Base-by-base conservation (phyloP, 2,329 filamentous ascomycete species). In the Endothia cerciana region DNA sequence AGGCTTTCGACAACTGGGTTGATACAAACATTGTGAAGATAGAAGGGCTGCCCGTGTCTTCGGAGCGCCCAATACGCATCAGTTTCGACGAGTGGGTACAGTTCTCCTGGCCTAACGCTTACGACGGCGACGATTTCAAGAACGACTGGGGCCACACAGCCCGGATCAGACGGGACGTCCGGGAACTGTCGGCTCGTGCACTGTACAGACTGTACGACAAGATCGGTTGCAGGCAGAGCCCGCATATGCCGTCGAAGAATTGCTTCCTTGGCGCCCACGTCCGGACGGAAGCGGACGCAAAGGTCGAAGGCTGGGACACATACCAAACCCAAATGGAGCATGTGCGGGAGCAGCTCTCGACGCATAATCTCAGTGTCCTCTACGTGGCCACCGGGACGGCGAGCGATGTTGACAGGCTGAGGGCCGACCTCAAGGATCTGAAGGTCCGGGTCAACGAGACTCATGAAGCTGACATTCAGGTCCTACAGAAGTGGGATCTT, bases 321-420 rank as follows among this genome's bases (percentile, higher is more conserved):
- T 68, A 55, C 60, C 63, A 47, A 19, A 41, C 38, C 38, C 66
- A 68, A 55, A 22, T 40, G 22, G 3, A 33, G 33, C n/a, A 56
- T 19, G 61, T 58, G 45, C 40, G 30, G 7, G 55, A 65, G 51
- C 66, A 68, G 66, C 60, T 63, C 5, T 17, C 43, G 45, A 13
- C n/a, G 8, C 41, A 63, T 28, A 47, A 62, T 22, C 66, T 68
- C 36, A 53, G 53, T 45, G 66, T 59, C n/a, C n/a, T 68, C 17
- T 68, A 68, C 60, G 66, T 68, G 55, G 66, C 66, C 28, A 68
- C 66, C 45, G 66, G 66, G 17, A 68, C 66, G 30, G 47, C 66
- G 45, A 68, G 63, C 40, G 66, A 68, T 38, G 63, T 61, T 2
- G 63, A 65, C 15, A 40, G 60, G 40, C 63, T 68, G 13, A 49